Conservation (phyloP, 1,284 basidiomycete species). For the Marasmius tenuissimus region DNA sequence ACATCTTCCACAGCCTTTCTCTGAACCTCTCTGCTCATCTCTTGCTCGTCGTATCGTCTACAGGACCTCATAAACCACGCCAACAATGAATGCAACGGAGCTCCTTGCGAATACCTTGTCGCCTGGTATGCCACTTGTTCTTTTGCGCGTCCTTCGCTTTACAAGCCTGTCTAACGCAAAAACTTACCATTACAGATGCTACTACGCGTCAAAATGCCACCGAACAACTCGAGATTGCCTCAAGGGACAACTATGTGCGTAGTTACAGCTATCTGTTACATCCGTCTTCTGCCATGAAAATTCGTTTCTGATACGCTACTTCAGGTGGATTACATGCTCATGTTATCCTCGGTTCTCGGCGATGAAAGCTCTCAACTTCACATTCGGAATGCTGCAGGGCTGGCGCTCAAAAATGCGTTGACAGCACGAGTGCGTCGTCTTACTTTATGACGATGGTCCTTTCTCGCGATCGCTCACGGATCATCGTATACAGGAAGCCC, state of each 20-base stretch:
- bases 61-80: constrained; percentile 5
- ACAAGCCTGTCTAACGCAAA: constrained; percentile 14
- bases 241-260: constrained; percentile 84
- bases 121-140: constrained; percentile 59
- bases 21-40: constrained; percentile 14
- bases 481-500: constrained; percentile 58
- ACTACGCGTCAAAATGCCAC: constrained; percentile 87
- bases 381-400: constrained; percentile 91
- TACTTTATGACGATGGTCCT: constrained; percentile 10
- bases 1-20: constrained; percentile 6
- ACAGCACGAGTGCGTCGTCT: constrained; percentile 76
- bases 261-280: constrained; percentile 16
- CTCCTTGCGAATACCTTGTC: constrained; percentile 90
- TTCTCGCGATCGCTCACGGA: constrained; percentile 16
- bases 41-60: constrained; percentile 17
- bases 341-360: constrained; percentile 80
- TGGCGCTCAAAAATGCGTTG: constrained; percentile 96
- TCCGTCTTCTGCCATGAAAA: constrained; percentile 11
- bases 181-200: constrained; percentile 54
- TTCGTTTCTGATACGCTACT: constrained; percentile 22
- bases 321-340: constrained; percentile 87
- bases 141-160: constrained; percentile 28
- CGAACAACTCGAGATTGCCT: constrained; percentile 81
- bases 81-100: constrained; percentile 85
- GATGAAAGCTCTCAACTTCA: constrained; percentile 74